Percentiles rank a stretch among this genome's conserved stretches.
Evolutionary conservation across 2,329 filamentous ascomycete genomes (phyloP).

Genomic region (Chaetomium sp.): DNA sequence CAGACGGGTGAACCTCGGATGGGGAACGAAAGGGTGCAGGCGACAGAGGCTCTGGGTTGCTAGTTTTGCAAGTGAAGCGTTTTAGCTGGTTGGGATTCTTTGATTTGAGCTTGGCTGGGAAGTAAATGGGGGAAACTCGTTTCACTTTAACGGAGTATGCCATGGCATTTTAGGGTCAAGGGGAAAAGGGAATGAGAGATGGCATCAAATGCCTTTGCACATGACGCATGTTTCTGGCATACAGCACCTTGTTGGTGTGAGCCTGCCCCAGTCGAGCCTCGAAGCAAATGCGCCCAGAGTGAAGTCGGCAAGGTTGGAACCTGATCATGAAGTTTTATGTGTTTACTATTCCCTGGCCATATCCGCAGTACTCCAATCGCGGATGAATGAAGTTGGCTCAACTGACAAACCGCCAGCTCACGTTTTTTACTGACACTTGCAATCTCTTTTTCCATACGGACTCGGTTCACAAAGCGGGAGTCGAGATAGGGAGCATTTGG

Average conservation of each 20-base stretch:
- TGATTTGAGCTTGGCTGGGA: slow-evolving; percentile 29
- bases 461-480: background rate
- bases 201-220: slow-evolving; percentile 28
- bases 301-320: background rate
- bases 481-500: background rate
- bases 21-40: slow-evolving; percentile 14
- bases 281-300: background rate
- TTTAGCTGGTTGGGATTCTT: slow-evolving; percentile 28
- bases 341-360: background rate
- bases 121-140: slow-evolving; percentile 25
- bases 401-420: background rate
- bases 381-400: background rate
- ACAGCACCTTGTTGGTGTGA: background rate
- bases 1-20: slow-evolving; percentile 8
- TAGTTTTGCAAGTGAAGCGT: slow-evolving; percentile 12
- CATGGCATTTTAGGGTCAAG: slow-evolving; percentile 36
- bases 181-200: slow-evolving; percentile 35
- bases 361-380: background rate
- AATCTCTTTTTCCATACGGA: too few species aligned
- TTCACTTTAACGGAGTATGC: slow-evolving; percentile 34
- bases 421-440: too few species aligned
- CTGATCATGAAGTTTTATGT: background rate
- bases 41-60: slow-evolving; percentile 6
- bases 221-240: slow-evolving; percentile 1
- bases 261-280: background rate